Percentiles rank a stretch among this genome's conserved stretches.
phyloP scores from a whole-genome alignment of 2,329 filamentous ascomycete genomes.

The Talaromyces sp. region DNA sequence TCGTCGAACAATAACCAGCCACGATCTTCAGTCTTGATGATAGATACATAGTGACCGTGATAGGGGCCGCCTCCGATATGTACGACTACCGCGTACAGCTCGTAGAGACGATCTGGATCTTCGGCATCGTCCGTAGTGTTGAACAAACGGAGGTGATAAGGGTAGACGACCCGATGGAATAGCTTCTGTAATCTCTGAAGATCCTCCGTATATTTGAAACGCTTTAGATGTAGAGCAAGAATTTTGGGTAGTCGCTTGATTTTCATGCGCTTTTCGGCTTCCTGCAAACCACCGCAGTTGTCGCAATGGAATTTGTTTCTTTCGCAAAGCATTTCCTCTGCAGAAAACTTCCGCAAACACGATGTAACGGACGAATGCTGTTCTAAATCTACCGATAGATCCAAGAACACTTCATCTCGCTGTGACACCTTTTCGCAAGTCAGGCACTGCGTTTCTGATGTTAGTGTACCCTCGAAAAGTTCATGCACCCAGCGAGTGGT shows the following conservation, averaged over 20 bases:
- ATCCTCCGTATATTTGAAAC: conserved; percentile 98
- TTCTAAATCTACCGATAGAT: conserved; percentile 92
- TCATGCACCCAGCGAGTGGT: conserved; percentile 92
- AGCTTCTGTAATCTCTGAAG: conserved; percentile 90
- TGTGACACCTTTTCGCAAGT: conserved; percentile 96
- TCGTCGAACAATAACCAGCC: conserved; percentile 98
- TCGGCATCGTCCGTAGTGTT: conserved; percentile 96
- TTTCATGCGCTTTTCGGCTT: conserved; percentile 99
- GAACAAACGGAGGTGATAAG: conserved; percentile 92
- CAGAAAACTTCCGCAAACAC: conserved; percentile 91
- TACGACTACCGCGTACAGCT: conserved; percentile 94
- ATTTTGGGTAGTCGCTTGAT: conserved; percentile 92
- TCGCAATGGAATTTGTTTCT: conserved; percentile 99
- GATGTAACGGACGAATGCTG: conserved; percentile 95
- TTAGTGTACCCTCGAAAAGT: conserved; percentile 90
- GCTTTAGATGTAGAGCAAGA: conserved; percentile 86
- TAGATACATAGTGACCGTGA: conserved; percentile 95
- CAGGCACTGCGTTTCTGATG: conserved; percentile 92
- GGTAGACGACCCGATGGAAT: conserved; percentile 94
- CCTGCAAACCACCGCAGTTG: conserved; percentile 90
- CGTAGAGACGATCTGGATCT: conserved; percentile 89
- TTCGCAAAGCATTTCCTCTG: conserved; percentile 97
- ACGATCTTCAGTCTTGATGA: conserved; percentile 94
- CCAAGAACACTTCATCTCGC: conserved; percentile 90
- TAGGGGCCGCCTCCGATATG: conserved; percentile 97